Base-by-base conservation (phyloP, 2,329 filamentous ascomycete species). In the Botrytis tulipae region DNA sequence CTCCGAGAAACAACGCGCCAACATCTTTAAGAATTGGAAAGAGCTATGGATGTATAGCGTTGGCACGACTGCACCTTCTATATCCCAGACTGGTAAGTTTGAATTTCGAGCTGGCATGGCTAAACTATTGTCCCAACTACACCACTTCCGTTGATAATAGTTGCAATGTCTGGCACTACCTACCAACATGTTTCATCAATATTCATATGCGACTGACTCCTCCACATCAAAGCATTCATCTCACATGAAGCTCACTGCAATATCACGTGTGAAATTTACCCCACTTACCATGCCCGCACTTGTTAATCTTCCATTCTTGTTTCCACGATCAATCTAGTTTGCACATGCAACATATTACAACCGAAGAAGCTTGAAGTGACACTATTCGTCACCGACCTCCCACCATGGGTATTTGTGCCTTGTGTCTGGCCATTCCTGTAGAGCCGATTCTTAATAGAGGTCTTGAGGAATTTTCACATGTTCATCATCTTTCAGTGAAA, bases 401-500 rank as follows among this genome's bases (percentile, higher is more conserved):
- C 32, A n/a, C 18, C 42, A 54, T 65, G 69, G 69, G 46, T 10
- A 51, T 72, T 25, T 72, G 70, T 44, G 48, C 29, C 2, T 35
- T 67, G 12, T 72, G 60, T 54, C 40, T 40, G 20, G 29, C 61
- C 18, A 72, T 67, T 60, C 70, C 70, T 22, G 29, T 9, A 37
- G 29, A 72, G 16, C 48, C 63, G 20, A 48, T 72, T 29, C 44
- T 72, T 8, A 22, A 72, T 46, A 44, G 10, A 35, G 42, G 46
- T 37, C 10, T 51, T 44, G 20, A 25, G n/a, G 29, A 67, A 9
- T 59, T 51, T 54, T 62, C 60, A 32, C 46, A 70, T 42, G 40
- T 71, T n/a, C 74, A 75, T 59, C 74, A 75, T 71, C 54, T 37
- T 62, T 75, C 73, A 14, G 48, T 71, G 29, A 69, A 75, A 37